Percentiles rank a stretch among this genome's conserved stretches.
Conservation (phyloP, 257 asterid species). For the Euphrasia confusa region DNA sequence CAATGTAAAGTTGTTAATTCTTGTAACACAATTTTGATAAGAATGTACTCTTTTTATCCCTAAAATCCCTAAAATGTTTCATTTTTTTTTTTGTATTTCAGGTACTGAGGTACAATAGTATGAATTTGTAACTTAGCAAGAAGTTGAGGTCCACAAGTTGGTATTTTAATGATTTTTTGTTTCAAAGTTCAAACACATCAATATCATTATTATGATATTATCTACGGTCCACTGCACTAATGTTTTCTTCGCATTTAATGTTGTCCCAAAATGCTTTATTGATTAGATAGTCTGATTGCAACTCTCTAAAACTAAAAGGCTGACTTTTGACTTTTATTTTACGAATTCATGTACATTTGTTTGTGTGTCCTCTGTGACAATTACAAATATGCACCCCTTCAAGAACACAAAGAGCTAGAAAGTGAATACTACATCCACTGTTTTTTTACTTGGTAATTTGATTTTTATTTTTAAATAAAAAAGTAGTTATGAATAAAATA, state of each 20-base stretch:
- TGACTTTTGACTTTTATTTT: background rate
- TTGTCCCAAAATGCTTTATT: constrained; percentile 16
- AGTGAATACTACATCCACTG: no score
- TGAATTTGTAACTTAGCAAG: no score
- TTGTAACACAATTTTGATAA: no score
- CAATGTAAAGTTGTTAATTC: no score
- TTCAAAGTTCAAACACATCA: constrained; percentile 22
- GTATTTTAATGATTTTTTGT: background rate
- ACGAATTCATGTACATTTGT: background rate
- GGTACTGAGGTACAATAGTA: no score
- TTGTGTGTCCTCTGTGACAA: background rate
- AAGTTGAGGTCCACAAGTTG: constrained; percentile 22
- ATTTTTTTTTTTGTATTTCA: no score
- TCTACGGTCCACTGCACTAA: constrained; percentile 14
- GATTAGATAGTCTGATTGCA: background rate
- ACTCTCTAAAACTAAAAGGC: background rate
- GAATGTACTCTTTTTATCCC: no score
- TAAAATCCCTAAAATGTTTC: no score
- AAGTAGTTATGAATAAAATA: no score
- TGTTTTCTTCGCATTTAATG: constrained; percentile 17
- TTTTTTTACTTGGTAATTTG: no score
- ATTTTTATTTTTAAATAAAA: no score
- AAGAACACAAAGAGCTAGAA: background rate
- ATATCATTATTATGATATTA: background rate
- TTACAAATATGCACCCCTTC: background rate